Evolutionary conservation across 225 moss, liverwort and hornwort genomes (phyloP).

Genomic region (Pseudisothecium myosuroides): DNA sequence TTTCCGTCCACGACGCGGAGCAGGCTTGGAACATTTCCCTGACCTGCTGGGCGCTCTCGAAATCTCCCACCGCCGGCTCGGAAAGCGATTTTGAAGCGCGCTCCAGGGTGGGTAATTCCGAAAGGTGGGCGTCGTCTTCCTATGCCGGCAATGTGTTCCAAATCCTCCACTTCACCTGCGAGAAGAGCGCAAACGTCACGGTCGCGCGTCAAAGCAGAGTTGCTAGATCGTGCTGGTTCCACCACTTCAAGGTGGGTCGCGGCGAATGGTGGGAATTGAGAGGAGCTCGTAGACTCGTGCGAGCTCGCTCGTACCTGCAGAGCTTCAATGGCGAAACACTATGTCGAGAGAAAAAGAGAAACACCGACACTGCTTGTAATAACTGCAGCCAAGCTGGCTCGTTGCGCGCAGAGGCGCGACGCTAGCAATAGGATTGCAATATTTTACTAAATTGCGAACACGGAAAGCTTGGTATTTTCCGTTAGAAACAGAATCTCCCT

Average conservation of each 20-base stretch:
- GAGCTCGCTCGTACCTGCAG: background rate
- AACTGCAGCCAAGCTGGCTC: background rate
- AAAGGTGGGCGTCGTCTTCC: background rate
- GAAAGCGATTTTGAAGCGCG: background rate
- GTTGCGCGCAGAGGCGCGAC: background rate
- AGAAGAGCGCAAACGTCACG: background rate
- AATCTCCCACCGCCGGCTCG: background rate
- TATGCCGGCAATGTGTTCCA: background rate
- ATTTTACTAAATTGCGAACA: background rate
- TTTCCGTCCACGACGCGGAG: background rate
- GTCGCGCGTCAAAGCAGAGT: background rate
- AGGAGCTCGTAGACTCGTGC: no score
- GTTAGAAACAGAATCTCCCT: background rate
- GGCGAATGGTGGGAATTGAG: background rate
- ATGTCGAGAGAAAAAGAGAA: no score
- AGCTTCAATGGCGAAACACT: background rate
- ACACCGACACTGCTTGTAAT: background rate
- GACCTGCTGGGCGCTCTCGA: background rate
- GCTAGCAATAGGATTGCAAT: background rate
- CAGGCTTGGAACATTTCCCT: background rate
- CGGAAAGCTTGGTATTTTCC: background rate
- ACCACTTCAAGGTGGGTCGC: background rate
- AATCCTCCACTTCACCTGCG: background rate
- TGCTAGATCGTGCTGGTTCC: background rate
- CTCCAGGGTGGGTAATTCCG: background rate